Conservation (phyloP, 2,329 filamentous ascomycete species). For the Simplicillium sp. region DNA sequence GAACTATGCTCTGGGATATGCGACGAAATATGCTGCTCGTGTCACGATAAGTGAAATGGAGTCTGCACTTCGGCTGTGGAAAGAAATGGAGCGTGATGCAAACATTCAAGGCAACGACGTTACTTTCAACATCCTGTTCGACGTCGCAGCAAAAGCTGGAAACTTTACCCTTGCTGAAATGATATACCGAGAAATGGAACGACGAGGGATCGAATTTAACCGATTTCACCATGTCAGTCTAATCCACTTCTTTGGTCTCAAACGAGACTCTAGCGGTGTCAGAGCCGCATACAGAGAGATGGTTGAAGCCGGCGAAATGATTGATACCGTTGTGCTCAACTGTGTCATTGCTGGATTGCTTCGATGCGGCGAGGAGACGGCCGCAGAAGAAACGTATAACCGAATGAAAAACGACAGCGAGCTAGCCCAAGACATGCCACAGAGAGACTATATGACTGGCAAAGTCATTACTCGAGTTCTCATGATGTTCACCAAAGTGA, state of each 20-base stretch:
- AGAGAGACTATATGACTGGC: constrained; percentile 34
- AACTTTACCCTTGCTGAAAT: constrained; percentile 79
- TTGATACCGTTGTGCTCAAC: constrained; percentile 82
- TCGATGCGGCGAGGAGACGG: constrained; percentile 61
- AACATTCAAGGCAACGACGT: constrained; percentile 58
- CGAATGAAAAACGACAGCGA: constrained; percentile 65
- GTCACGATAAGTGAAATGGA: constrained; percentile 47
- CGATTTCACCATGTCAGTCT: constrained; percentile 74
- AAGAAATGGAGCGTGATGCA: constrained; percentile 73
- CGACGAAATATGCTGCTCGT: constrained; percentile 58
- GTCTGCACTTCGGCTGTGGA: constrained; percentile 69
- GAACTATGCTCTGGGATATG: constrained; percentile 76
- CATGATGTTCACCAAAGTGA: constrained; percentile 47
- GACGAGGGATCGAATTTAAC: constrained; percentile 57
- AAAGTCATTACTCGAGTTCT: constrained; percentile 44
- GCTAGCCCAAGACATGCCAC: constrained; percentile 26
- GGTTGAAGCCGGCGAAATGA: constrained; percentile 75
- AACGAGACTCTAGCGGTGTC: constrained; percentile 62
- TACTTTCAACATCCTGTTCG: constrained; percentile 92
- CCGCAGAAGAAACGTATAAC: constrained; percentile 72
- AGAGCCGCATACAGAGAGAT: constrained; percentile 72
- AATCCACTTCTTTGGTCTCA: constrained; percentile 76
- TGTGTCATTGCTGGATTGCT: constrained; percentile 75
- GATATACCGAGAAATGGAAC: constrained; percentile 72
- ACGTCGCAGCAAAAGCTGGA: constrained; percentile 75